A percentile compares a stretch with the other conserved stretches of the same genome.
phyloP scores from a whole-genome alignment of 2,329 filamentous ascomycete species.

The Monosporascus ibericus region DNA sequence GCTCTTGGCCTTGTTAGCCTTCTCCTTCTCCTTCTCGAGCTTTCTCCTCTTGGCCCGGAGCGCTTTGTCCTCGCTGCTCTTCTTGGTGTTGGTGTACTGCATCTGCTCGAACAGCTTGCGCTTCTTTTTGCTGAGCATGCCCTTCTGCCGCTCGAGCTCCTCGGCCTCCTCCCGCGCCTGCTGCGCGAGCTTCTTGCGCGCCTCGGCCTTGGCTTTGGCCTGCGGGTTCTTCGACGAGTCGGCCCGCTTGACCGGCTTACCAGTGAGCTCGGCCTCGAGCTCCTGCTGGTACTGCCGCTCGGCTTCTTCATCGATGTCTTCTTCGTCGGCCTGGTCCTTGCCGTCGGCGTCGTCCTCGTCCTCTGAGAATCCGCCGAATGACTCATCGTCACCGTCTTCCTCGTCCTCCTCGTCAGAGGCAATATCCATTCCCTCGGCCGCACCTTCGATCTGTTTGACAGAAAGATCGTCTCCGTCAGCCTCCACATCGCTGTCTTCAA shows the following conservation, averaged over 20 bases:
- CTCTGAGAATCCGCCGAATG: constrained; percentile 46
- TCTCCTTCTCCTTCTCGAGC: constrained; percentile 58
- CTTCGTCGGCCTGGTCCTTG: constrained; percentile 29
- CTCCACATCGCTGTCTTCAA: constrained; percentile 57
- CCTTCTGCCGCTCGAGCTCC: constrained; percentile 87
- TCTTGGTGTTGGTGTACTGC: constrained; percentile 90
- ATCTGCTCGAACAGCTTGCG: constrained; percentile 97
- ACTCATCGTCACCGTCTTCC: constrained; percentile 35
- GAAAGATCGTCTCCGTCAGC: constrained; percentile 39
- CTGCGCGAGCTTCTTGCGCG: constrained; percentile 61
- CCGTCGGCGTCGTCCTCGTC: constrained; percentile 38
- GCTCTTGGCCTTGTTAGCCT: constrained; percentile 30
- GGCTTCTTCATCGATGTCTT: constrained; percentile 46
- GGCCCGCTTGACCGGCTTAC: constrained; percentile 52
- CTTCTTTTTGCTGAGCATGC: constrained; percentile 98
- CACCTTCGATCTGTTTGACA: constrained; percentile 35
- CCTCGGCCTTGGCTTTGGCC: constrained; percentile 62
- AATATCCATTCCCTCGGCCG: constrained; percentile 44
- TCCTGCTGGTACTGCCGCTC: constrained; percentile 76
- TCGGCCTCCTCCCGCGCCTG: constrained; percentile 73
- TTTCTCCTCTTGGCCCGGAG: constrained; percentile 85
- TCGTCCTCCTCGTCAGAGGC: constrained; percentile 41
- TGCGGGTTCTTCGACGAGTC: constrained; percentile 40
- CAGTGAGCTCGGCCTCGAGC: constrained; percentile 84
- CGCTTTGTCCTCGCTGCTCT: constrained; percentile 83